These are phyloP conservation scores for Entelexis sorbosivorans DNA, from an alignment of 1,139 yeast species.

Conservation along the genomic window DNA sequence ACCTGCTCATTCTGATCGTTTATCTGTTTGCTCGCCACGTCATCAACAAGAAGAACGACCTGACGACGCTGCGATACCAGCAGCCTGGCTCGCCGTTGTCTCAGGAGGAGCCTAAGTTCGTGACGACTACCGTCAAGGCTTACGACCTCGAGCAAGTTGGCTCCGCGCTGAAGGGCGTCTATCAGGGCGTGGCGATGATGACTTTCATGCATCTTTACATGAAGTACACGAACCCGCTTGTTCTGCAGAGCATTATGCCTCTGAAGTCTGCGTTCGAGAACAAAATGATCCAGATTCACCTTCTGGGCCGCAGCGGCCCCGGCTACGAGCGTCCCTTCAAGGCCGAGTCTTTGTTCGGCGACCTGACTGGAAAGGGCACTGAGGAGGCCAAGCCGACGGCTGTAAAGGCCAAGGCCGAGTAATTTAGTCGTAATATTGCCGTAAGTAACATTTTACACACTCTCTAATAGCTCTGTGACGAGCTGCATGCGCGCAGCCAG, in stretches of 20 bases:
- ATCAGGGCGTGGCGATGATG: conserved; percentile 94
- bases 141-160: conserved; percentile 85
- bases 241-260: conserved; percentile 88
- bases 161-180: conserved; percentile 63
- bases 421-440: not conserved
- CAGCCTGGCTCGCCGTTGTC: conserved; percentile 74
- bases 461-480: conserved; percentile 1
- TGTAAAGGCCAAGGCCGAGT: conserved; percentile 61
- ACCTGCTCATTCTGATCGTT: conserved; percentile 50
- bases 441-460: not conserved
- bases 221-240: conserved; percentile 95
- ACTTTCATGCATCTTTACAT: conserved; percentile 96
- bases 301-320: conserved; percentile 62
- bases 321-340: conserved; percentile 96
- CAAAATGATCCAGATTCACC: conserved; percentile 83
- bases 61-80: conserved; percentile 83
- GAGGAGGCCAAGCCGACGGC: conserved; percentile 64
- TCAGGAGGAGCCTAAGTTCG: conserved; percentile 63
- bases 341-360: conserved; percentile 70
- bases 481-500: not conserved
- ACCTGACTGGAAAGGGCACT: conserved; percentile 61
- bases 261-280: conserved; percentile 83
- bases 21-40: conserved; percentile 53
- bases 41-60: conserved; percentile 64
- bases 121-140: conserved; percentile 81